Evolutionary conservation across 331 rosid genomes (phyloP), one percentile per base, ranked within the genome.

Genomic region (Malus hybrid): DNA sequence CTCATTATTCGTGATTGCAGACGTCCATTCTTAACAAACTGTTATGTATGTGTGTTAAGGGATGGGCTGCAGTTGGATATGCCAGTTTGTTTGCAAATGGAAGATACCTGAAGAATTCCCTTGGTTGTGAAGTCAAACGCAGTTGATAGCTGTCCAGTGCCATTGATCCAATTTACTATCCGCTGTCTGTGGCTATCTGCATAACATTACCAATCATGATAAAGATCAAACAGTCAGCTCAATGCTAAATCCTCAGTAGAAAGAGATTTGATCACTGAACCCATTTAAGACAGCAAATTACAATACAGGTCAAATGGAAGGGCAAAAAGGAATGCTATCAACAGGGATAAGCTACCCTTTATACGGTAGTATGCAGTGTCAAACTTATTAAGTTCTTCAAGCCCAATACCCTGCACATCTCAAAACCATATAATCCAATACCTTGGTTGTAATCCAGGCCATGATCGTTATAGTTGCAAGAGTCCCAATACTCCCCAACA

Each of bases 61-160:
- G 48, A 3, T 22, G 27, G 19, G 34, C 33, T 33, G 65, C n/a
- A 16, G 48, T 62, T 69, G 50, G 76, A 28, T 59, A 33, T 74
- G 60, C 62, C 75, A 14, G 63, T 9, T 10, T 7, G 27, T 19
- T 6, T 18, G 68, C 20, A 72, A 56, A 29, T 54, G 46, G 60
- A 33, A 57, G 55, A 42, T 81, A 93, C 97, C 98, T 94, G 98
- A 63, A 91, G 96, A 81, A 91, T 80, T 73, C 98, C 96, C 84
- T 93, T 90, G 19, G 95, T 89, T 70, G 98, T 93, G 80, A 93
- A 93, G 83, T 90, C 98, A 78, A 93, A 93, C 46, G 96, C 98
- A 82, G 90, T 75, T 72, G 98, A 89, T 78, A 86, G 88, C 68
- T 89, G 86, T 69, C 95, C 96, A 22, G 95, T 83, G 76, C 86